Conservation (phyloP, 2,329 filamentous ascomycete species). For the Monosporascus sp. region DNA sequence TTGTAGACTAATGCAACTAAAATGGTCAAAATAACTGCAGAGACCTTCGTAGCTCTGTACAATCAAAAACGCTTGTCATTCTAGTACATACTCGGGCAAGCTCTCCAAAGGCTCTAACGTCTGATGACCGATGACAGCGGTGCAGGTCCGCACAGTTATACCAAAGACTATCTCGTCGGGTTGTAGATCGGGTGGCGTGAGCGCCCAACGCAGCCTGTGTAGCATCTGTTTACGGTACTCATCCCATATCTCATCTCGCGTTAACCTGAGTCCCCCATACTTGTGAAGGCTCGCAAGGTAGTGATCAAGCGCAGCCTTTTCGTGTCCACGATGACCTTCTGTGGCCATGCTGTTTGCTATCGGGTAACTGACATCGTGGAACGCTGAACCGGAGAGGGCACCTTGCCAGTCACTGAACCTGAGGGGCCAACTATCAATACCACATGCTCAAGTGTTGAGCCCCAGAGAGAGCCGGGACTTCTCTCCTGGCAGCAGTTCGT, state of each 20-base stretch:
- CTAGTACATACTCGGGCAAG: too few species aligned
- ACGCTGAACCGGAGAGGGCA: constrained; percentile 22
- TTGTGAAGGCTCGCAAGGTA: constrained; percentile 19
- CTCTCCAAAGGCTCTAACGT: constrained; percentile 21
- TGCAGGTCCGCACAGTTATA: constrained; percentile 20
- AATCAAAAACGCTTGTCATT: too few species aligned
- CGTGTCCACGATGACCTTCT: constrained; percentile 22
- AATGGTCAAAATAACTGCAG: too few species aligned
- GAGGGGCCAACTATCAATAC: background rate
- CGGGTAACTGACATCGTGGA: constrained; percentile 29
- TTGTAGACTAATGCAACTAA: too few species aligned
- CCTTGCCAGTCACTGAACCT: constrained; percentile 30
- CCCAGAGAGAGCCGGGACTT: too few species aligned
- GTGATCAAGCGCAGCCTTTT: constrained; percentile 23
- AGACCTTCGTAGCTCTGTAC: too few species aligned
- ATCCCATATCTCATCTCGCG: constrained; percentile 17
- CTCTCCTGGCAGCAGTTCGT: too few species aligned
- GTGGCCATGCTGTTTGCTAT: constrained; percentile 22
- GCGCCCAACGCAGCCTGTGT: constrained; percentile 22
- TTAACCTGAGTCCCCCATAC: constrained; percentile 16
- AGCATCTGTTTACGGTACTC: constrained; percentile 26
- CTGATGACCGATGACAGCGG: constrained; percentile 25
- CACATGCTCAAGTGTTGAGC: too few species aligned
- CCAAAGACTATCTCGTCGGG: constrained; percentile 20
- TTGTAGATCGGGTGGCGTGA: constrained; percentile 25